Conservation (phyloP, 2,329 filamentous ascomycete genomes). For the Alternaria infectoria region DNA sequence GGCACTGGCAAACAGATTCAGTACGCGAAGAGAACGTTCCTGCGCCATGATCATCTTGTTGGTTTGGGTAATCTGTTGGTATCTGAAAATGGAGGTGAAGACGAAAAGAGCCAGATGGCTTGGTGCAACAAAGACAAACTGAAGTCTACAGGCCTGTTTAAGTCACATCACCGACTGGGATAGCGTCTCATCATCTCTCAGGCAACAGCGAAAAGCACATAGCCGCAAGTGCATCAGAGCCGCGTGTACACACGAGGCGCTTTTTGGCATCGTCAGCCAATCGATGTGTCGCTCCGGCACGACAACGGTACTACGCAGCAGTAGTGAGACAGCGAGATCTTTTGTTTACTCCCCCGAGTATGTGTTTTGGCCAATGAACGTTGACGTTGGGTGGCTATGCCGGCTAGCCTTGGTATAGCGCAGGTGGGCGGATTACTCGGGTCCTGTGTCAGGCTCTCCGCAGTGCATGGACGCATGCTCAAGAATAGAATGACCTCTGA, state of each 20-base stretch:
- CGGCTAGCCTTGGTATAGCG: not conserved
- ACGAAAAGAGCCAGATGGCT: not conserved
- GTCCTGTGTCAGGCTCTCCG: not conserved
- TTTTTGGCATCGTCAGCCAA: not conserved
- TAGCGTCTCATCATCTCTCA: constrained; percentile 7
- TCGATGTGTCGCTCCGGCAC: not conserved
- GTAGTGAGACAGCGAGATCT: not conserved
- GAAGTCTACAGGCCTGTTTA: not conserved
- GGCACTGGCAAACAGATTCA: constrained; percentile 12
- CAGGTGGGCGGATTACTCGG: not conserved
- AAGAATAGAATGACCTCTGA: not conserved
- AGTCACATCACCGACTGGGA: not conserved
- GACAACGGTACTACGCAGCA: not conserved
- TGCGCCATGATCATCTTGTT: constrained; percentile 1
- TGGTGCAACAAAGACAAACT: not conserved
- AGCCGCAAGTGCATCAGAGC: not conserved
- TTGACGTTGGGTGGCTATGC: not conserved
- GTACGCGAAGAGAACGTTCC: constrained; percentile 17
- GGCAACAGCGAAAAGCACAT: constrained; percentile 15
- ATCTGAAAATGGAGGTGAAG: not conserved
- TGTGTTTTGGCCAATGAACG: not conserved
- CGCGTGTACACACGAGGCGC: constrained; percentile 12
- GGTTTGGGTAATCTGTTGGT: not conserved
- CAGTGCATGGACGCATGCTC: not conserved
- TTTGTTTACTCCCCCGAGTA: not conserved